Evolutionary conservation across 352 stramenopile species (phyloP).

Genomic region (Pythium brassicae): DNA sequence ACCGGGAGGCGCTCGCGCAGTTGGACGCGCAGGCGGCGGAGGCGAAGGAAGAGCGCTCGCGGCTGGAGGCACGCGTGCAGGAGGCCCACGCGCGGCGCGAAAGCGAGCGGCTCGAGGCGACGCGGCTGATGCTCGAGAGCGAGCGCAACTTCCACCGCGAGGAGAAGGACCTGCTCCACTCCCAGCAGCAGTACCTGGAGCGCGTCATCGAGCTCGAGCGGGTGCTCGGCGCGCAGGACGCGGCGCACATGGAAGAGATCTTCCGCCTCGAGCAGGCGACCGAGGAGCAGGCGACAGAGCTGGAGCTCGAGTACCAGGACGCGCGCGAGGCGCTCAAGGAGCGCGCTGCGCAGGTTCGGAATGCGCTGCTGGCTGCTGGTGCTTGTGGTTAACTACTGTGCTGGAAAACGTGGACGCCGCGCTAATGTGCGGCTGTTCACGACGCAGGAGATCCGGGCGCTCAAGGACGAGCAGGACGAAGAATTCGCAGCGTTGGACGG

Average conservation of each 20-base stretch:
- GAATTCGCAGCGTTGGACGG: constrained; percentile 39
- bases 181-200: constrained; percentile 55
- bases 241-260: constrained; percentile 58
- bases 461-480: constrained; percentile 61
- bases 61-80: constrained; percentile 31
- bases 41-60: constrained; percentile 50
- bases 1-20: constrained; percentile 54
- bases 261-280: constrained; percentile 59
- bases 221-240: constrained; percentile 57
- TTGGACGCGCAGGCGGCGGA: constrained; percentile 50
- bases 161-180: constrained; percentile 58
- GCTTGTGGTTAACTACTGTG: not conserved
- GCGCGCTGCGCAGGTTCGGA: constrained; percentile 38
- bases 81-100: constrained; percentile 39
- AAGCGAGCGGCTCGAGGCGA: constrained; percentile 41
- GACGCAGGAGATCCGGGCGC: constrained; percentile 43
- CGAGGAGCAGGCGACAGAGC: constrained; percentile 33
- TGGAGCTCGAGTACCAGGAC: constrained; percentile 42
- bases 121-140: constrained; percentile 51
- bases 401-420: too few species aligned
- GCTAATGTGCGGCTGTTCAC: too few species aligned
- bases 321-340: constrained; percentile 63
- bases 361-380: not conserved
- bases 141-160: constrained; percentile 66
- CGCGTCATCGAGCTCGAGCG: constrained; percentile 63